Conservation (phyloP, 148 eudicot species). For the Rheum nobile region DNA sequence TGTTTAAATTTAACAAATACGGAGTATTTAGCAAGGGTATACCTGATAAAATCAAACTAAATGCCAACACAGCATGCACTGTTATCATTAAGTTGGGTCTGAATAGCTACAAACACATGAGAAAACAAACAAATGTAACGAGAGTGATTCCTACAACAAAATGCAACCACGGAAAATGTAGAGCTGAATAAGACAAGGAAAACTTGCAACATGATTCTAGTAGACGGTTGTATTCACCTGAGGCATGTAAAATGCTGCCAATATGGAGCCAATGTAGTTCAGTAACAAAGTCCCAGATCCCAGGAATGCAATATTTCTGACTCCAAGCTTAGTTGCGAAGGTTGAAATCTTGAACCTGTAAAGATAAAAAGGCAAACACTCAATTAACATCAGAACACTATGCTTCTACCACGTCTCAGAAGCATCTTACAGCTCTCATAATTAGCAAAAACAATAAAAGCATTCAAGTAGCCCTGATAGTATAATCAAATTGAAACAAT, state of each 20-base stretch:
- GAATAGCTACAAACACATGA: constrained; percentile 47
- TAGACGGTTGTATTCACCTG: constrained; percentile 37
- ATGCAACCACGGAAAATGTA: not conserved
- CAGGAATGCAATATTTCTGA: constrained; percentile 82
- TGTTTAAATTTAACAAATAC: too few species aligned
- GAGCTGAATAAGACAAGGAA: not conserved
- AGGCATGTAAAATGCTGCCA: constrained; percentile 65
- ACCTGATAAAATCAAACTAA: constrained; percentile 75
- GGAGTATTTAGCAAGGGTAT: not conserved
- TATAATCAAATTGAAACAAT: not conserved
- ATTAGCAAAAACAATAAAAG: not conserved
- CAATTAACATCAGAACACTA: too few species aligned
- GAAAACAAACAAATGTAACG: not conserved
- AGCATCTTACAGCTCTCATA: not conserved
- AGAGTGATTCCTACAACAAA: not conserved
- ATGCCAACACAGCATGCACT: constrained; percentile 56
- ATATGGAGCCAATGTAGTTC: constrained; percentile 71
- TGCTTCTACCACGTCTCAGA: too few species aligned
- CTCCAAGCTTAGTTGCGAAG: constrained; percentile 93
- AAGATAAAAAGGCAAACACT: not conserved
- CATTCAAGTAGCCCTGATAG: not conserved
- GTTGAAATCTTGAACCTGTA: constrained; percentile 86
- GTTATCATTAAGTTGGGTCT: constrained; percentile 84
- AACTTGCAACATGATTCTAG: not conserved
- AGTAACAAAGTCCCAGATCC: constrained; percentile 85